phyloP scores from a whole-genome alignment of 495 filamentous ascomycete species.

The Penicillium arizonense region DNA sequence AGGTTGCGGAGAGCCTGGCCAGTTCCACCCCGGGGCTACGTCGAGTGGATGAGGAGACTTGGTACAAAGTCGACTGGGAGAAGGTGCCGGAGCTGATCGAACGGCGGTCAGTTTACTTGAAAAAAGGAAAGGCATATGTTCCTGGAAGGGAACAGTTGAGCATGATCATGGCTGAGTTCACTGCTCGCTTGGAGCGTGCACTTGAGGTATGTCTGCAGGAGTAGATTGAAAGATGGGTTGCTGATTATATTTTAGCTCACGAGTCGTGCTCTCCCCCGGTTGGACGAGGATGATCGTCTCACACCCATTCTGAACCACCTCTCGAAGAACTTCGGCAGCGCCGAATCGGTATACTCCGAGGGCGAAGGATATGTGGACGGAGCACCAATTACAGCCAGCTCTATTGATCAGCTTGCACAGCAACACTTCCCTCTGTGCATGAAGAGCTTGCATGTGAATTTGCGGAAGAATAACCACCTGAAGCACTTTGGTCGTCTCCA shows the following conservation, averaged over 20 bases:
- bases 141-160: slow-evolving; percentile 80
- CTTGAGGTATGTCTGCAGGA: slow-evolving; percentile 63
- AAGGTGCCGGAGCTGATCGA: slow-evolving; percentile 89
- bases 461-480: slow-evolving; percentile 82
- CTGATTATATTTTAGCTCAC: slow-evolving; percentile 57
- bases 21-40: slow-evolving; percentile 53
- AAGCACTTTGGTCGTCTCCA: slow-evolving; percentile 94
- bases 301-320: slow-evolving; percentile 92
- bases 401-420: slow-evolving; percentile 75
- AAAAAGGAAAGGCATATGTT: slow-evolving; percentile 85
- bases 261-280: slow-evolving; percentile 79
- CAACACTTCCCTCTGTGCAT: slow-evolving; percentile 96
- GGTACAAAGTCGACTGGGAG: slow-evolving; percentile 96
- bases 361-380: slow-evolving; percentile 57
- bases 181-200: slow-evolving; percentile 68
- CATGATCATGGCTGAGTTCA: slow-evolving; percentile 88
- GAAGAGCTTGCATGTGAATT: slow-evolving; percentile 78
- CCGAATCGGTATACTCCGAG: slow-evolving; percentile 73
- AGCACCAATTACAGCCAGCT: slow-evolving; percentile 72
- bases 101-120: slow-evolving; percentile 69
- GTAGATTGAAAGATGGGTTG: not conserved
- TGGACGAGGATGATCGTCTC: slow-evolving; percentile 96
- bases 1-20: slow-evolving; percentile 50
- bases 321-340: slow-evolving; percentile 86
- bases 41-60: slow-evolving; percentile 71